Evolutionary conservation across 2,329 filamentous ascomycete species (phyloP), one percentile per base, ranked within the genome.

Genomic region (Fusarium neocosmosporiellum): DNA sequence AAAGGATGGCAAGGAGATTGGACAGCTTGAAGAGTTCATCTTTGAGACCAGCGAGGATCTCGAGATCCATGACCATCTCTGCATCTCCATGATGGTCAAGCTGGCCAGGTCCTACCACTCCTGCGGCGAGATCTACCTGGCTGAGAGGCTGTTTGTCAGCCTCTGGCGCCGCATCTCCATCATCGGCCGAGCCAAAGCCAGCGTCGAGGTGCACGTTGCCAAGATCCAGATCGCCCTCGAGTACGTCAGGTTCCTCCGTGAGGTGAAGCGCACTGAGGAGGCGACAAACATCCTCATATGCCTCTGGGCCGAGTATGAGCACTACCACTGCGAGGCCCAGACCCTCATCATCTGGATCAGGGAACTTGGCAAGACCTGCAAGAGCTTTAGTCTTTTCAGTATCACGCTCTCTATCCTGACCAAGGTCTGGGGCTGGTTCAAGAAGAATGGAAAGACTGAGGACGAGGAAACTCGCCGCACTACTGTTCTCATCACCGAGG

Each of bases 281-380:
- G 81, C 83, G 3, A 77, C 74, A 37, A 84, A 80, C 54, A 83
- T 84, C 11, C 76, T 84, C 61, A 79, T 83, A 34, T 83, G 81
- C 34, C 71, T 84, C 8, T 84, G 83, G 82, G 80, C 80, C 1
- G 83, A 84, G 73, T 84, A 83, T 41, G 80, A 84, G 70, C 74
- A 83, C 63, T 70, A 79, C 59, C 66, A 59, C 2, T 80, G 79
- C n/a, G 79, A 81, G 59, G 73, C 78, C 0, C 74, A 81, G 72
- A 59, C 73, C 2, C 76, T 83, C 14, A 76, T 83, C n/a, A 66
- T 82, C 36, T 80, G 78, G 59, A 78, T 84, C 50, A 77, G 77
- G 43, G 79, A 84, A 54, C 77, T 84, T 5, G 82, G 80, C 22
- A 67, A 77, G 0, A 63, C 81, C 2, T 82, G 82, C 71, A 76